phyloP scores from a whole-genome alignment of 257 asterid species.

The Primulina tabacum region DNA sequence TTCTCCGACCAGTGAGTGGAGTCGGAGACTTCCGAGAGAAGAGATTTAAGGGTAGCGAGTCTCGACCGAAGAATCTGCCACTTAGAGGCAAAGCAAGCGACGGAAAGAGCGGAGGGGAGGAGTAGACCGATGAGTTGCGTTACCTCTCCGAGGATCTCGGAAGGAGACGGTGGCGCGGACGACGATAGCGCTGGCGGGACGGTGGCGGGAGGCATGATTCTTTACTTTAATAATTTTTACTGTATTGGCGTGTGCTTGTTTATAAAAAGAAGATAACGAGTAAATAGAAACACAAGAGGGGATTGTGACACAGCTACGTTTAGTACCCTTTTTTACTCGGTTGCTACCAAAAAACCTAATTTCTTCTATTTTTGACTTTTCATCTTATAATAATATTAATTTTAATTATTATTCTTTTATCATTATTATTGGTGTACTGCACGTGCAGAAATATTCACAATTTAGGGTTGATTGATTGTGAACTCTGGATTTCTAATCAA shows the following conservation, averaged over 20 bases:
- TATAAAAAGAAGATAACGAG: background rate
- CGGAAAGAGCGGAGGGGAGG: slow-evolving; percentile 51
- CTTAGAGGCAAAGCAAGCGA: slow-evolving; percentile 53
- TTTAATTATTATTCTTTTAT: too few relatives aligned
- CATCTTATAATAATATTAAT: background rate
- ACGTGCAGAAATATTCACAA: too few relatives aligned
- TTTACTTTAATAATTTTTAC: background rate
- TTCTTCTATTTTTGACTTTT: background rate
- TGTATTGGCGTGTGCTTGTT: background rate
- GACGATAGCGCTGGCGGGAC: slow-evolving; percentile 20
- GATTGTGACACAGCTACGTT: background rate
- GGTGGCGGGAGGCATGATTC: slow-evolving; percentile 41
- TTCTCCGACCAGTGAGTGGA: slow-evolving; percentile 80
- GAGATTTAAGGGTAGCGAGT: slow-evolving; percentile 46
- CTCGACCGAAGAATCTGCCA: slow-evolving; percentile 72
- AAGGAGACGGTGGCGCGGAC: slow-evolving; percentile 29
- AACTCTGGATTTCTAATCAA: too few relatives aligned
- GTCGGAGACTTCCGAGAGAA: slow-evolving; percentile 52
- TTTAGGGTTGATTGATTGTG: too few relatives aligned
- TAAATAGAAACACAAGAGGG: background rate
- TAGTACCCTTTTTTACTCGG: too few relatives aligned
- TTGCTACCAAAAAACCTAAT: background rate
- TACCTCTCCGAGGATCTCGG: slow-evolving; percentile 38
- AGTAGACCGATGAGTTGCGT: slow-evolving; percentile 40
- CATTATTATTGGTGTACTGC: too few relatives aligned